Percentiles rank a stretch among this genome's conserved stretches.
Conservation (phyloP, 1,284 basidiomycete species). For the Rhodotorula sp. region DNA sequence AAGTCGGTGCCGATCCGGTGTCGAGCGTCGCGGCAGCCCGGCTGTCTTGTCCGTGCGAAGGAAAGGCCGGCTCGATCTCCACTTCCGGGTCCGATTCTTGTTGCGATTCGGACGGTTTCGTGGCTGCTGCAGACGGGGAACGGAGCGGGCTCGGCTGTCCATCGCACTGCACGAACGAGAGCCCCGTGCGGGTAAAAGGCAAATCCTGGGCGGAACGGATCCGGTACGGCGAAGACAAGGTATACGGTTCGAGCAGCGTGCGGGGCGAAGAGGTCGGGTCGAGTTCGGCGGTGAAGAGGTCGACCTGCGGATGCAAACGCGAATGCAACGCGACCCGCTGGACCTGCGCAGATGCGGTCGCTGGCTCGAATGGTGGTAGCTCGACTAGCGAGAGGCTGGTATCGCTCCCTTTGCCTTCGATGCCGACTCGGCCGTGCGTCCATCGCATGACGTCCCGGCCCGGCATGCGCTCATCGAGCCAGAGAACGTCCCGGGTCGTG, state of each 20-base stretch:
- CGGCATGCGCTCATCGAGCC: conserved; percentile 36
- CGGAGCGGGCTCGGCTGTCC: background rate
- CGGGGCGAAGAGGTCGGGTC: background rate
- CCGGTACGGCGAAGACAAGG: background rate
- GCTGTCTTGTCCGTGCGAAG: background rate
- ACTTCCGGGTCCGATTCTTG: too few relatives aligned
- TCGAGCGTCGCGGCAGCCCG: background rate
- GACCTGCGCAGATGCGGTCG: background rate
- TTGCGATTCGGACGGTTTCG: too few relatives aligned
- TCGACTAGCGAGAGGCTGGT: conserved; percentile 18
- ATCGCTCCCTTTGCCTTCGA: conserved; percentile 25
- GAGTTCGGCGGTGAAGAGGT: conserved; percentile 11
- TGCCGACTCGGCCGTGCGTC: conserved; percentile 24
- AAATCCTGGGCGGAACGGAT: background rate
- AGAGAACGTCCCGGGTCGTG: conserved; percentile 33
- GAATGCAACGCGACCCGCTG: conserved; percentile 24
- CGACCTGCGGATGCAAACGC: conserved; percentile 6
- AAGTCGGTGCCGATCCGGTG: background rate
- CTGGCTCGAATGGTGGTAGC: background rate
- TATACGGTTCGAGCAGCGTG: conserved; percentile 23
- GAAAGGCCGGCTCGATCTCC: too few relatives aligned
- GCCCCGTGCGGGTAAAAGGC: background rate
- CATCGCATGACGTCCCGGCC: conserved; percentile 25
- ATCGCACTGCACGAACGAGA: background rate
- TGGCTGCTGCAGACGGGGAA: too few relatives aligned